phyloP scores from a whole-genome alignment of 2,329 filamentous ascomycete species.

The Claviceps humidiphila region DNA sequence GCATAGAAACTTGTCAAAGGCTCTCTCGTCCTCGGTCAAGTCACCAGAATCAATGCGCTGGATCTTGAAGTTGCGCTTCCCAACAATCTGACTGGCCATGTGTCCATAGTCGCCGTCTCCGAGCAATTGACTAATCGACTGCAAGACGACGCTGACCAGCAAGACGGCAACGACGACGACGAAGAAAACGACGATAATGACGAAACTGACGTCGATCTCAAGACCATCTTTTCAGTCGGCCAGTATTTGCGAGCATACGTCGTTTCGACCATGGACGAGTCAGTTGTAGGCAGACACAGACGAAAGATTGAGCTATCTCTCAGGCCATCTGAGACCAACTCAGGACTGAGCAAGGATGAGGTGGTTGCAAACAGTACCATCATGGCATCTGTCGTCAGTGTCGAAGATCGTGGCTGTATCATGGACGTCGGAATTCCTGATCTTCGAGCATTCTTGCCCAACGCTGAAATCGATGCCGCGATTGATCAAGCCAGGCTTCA shows the following conservation, averaged over 20 bases:
- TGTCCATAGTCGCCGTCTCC: constrained; percentile 86
- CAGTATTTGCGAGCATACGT: constrained; percentile 84
- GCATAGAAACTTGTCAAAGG: constrained; percentile 67
- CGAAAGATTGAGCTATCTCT: constrained; percentile 80
- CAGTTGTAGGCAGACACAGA: constrained; percentile 49
- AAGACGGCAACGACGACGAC: constrained; percentile 36
- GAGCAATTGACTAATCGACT: constrained; percentile 63
- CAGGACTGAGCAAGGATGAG: constrained; percentile 57
- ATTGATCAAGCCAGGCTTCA: constrained; percentile 56
- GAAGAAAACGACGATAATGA: constrained; percentile 29
- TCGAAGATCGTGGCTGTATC: constrained; percentile 90
- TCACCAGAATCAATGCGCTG: constrained; percentile 66
- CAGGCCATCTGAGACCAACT: constrained; percentile 66
- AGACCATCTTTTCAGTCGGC: constrained; percentile 63
- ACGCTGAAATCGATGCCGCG: constrained; percentile 61
- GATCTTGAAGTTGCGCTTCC: constrained; percentile 74
- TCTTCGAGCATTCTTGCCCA: constrained; percentile 71
- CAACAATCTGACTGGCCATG: constrained; percentile 84
- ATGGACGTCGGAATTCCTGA: constrained; percentile 77
- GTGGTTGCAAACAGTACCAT: constrained; percentile 64
- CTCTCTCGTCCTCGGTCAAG: constrained; percentile 75
- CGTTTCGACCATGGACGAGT: constrained; percentile 59
- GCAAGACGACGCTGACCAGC: constrained; percentile 47
- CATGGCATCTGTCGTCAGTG: constrained; percentile 77
- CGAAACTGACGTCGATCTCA: constrained; percentile 54